phyloP scores from a whole-genome alignment of 2,329 filamentous ascomycete genomes.

The Shiraia bambusicola region DNA sequence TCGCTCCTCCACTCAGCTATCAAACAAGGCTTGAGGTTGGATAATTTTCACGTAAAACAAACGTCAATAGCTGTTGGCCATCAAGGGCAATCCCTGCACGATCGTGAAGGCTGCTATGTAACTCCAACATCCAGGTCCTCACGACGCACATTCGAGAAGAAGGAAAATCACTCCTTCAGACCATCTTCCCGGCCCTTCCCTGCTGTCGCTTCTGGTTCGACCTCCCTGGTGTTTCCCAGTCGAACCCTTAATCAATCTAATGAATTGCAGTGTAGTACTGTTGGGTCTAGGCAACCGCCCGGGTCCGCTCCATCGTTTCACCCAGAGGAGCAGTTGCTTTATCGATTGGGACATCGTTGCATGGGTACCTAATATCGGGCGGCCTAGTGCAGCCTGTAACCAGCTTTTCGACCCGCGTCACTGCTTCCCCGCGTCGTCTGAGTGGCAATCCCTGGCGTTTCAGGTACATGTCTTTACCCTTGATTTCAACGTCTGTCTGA shows the following conservation, averaged over 20 bases:
- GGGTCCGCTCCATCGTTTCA: slow-evolving; percentile 25
- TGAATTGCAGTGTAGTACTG: slow-evolving; percentile 20
- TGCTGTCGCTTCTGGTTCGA: slow-evolving; percentile 10
- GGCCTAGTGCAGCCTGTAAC: slow-evolving; percentile 14
- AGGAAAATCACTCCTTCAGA: background rate
- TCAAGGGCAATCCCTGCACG: no score
- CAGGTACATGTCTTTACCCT: slow-evolving; percentile 1
- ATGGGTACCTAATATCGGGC: slow-evolving; percentile 13
- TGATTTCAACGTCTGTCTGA: slow-evolving; percentile 2
- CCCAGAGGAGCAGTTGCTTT: slow-evolving; percentile 8
- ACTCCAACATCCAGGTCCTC: no score
- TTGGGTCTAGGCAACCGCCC: slow-evolving; percentile 8
- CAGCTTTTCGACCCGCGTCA: slow-evolving; percentile 13
- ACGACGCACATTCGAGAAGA: no score
- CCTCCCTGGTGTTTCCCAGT: slow-evolving; percentile 10
- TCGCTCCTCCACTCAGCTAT: no score
- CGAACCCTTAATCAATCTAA: slow-evolving; percentile 10
- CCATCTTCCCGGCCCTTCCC: slow-evolving; percentile 1
- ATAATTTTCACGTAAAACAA: no score
- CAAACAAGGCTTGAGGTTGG: no score
- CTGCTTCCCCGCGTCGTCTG: slow-evolving; percentile 10
- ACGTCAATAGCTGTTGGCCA: no score
- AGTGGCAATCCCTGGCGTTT: slow-evolving; percentile 2
- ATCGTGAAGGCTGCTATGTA: no score
- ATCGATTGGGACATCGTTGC: slow-evolving; percentile 21